Base-by-base conservation (phyloP, 2,329 filamentous ascomycete genomes). In the Hypoxylon sp. region DNA sequence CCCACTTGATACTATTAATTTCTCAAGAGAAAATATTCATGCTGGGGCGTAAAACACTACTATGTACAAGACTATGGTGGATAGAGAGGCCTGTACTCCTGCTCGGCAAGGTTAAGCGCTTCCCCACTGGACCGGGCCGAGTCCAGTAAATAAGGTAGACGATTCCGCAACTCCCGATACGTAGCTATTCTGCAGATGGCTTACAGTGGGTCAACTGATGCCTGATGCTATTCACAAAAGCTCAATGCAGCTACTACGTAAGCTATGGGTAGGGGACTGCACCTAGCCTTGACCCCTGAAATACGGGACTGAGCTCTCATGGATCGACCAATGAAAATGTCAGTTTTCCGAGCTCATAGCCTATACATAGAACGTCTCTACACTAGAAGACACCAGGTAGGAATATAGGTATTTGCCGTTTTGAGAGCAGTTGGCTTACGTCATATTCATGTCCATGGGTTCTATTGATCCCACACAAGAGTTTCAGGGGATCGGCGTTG, bases 141-240 rank as follows among this genome's bases (percentile, higher is more conserved):
- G 56, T 32, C 56, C 25, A 59, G 46, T 51, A 45, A 59, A 59
- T 59, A 58, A 50, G 54, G 54, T 47, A 23, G 39, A 48, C 29
- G 14, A 41, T 29, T 37, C 43, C n/a, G 12, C 12, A 47, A 37
- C n/a, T 30, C 34, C 25, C 45, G 7, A 21, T 30, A 43, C n/a
- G 37, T 29, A 14, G 37, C n/a, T 19, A 39, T 25, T 12, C 7
- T 56, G 41, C 27, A 32, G 50, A 39, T 23, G 12, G 54, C 21
- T 29, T 16, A 30, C 29, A 39, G 12, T 19, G 16, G 25, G 16
- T 14, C 3, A 21, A 21, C 8, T 54, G 37, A 54, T 41, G 34
- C 50, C 8, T 54, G 37, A 54, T 53, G 34, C 50, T 53, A 54
- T 41, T 54, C 52, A n/a, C 37, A 25, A 32, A 45, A 8, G 9